Evolutionary conservation across 768 basidiomycete species (phyloP).

Genomic region (Xerocomus spinulosus): DNA sequence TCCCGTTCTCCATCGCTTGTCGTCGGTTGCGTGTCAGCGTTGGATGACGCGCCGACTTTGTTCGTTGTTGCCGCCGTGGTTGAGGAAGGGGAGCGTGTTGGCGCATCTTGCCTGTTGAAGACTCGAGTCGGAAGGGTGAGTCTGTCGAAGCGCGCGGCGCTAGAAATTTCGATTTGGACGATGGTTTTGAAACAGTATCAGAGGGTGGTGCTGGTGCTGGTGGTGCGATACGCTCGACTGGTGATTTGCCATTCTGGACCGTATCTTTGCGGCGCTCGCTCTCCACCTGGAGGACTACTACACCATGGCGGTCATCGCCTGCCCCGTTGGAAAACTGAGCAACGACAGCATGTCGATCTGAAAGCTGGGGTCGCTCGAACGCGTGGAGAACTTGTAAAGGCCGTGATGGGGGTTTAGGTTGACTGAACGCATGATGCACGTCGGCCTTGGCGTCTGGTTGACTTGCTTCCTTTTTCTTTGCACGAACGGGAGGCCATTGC

Average conservation of each 20-base stretch:
- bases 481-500: constrained; percentile 17
- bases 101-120: too few relatives aligned
- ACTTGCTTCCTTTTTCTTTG: not conserved
- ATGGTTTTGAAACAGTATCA: not conserved
- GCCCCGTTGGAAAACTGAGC: constrained; percentile 1
- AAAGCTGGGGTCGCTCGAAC: too few relatives aligned
- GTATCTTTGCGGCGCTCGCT: not conserved
- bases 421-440: constrained; percentile 18
- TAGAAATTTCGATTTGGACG: constrained; percentile 11
- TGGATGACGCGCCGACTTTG: constrained; percentile 8
- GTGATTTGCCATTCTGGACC: not conserved
- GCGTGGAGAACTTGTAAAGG: not conserved
- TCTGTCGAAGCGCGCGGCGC: constrained; percentile 14
- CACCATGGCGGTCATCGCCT: too few relatives aligned
- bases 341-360: not conserved
- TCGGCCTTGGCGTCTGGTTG: not conserved
- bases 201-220: not conserved
- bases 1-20: too few relatives aligned
- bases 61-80: not conserved
- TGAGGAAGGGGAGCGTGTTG: too few relatives aligned
- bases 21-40: constrained; percentile 12
- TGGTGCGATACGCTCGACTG: constrained; percentile 1
- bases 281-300: not conserved
- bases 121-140: constrained; percentile 18
- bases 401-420: not conserved